Conservation (phyloP, 129 eudicot species). For the Saussurea involucrata region DNA sequence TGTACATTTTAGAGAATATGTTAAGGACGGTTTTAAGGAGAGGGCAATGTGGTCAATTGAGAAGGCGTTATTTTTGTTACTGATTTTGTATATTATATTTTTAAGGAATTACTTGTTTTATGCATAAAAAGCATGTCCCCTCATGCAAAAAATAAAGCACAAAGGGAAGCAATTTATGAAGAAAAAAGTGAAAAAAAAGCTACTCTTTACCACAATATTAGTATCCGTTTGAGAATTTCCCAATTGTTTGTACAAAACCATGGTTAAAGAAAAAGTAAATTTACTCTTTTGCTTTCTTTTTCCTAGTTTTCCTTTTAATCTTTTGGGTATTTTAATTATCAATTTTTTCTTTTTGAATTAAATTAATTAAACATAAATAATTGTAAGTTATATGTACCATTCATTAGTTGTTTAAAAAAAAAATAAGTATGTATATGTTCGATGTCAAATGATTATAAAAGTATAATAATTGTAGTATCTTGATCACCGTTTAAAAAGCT, state of each 20-base stretch:
- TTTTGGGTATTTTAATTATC: background rate
- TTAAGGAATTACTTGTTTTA: background rate
- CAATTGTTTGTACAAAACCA: slow-evolving; percentile 1
- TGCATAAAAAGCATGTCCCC: background rate
- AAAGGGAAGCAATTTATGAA: background rate
- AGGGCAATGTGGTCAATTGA: background rate
- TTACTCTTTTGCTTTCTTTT: background rate
- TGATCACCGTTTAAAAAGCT: background rate
- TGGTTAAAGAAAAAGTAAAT: background rate
- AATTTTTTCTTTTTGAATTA: background rate
- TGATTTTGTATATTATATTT: background rate
- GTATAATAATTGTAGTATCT: background rate
- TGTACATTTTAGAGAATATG: no score
- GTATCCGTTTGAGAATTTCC: background rate
- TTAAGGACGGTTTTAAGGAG: no score
- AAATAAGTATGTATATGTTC: background rate
- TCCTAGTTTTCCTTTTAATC: background rate
- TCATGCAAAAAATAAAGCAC: background rate
- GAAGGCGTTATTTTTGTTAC: background rate
- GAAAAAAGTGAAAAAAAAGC: background rate
- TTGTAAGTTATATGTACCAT: background rate
- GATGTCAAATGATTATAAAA: background rate
- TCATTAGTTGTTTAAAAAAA: background rate
- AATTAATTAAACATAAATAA: background rate
- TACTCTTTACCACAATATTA: background rate